Evolutionary conservation across 2,329 filamentous ascomycete genomes (phyloP).

Genomic region (Coniochaeta pulveracea): DNA sequence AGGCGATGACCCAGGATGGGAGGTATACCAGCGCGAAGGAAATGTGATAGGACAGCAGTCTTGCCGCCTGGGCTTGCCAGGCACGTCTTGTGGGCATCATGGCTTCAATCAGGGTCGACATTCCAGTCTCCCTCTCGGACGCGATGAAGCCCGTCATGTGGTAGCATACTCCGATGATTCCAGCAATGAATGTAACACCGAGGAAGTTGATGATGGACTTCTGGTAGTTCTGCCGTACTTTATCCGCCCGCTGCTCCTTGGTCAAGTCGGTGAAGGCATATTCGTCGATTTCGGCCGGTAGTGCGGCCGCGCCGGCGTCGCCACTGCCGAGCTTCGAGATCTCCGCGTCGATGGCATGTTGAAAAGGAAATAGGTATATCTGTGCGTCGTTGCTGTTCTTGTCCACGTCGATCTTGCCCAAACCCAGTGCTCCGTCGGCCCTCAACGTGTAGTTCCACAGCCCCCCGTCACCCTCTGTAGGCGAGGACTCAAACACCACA

Average conservation of each 20-base stretch:
- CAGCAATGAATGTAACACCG: conserved; percentile 68
- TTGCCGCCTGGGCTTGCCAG: conserved; percentile 68
- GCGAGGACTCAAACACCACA: conserved; percentile 63
- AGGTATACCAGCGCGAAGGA: conserved; percentile 72
- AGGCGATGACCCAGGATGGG: conserved; percentile 73
- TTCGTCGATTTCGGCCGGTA: conserved; percentile 43
- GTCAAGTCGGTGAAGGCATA: conserved; percentile 69
- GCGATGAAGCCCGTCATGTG: conserved; percentile 81
- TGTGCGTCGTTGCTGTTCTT: conserved; percentile 61
- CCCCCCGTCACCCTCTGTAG: conserved; percentile 52
- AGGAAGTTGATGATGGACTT: conserved; percentile 63
- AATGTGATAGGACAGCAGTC: conserved; percentile 69
- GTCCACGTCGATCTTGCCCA: conserved; percentile 50
- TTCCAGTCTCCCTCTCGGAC: conserved; percentile 73
- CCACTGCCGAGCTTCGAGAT: conserved; percentile 36
- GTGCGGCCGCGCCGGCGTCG: neutral
- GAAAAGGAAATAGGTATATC: conserved; percentile 68
- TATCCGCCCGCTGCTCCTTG: conserved; percentile 50
- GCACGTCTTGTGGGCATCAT: conserved; percentile 71
- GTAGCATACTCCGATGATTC: conserved; percentile 72
- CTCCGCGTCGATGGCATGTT: conserved; percentile 63
- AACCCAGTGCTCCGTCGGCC: conserved; percentile 61
- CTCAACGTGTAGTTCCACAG: conserved; percentile 82
- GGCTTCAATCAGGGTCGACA: conserved; percentile 79
- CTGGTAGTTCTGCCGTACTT: conserved; percentile 62